Evolutionary conservation across 495 filamentous ascomycete species (phyloP).

Genomic region (Chaetomium tenue): DNA sequence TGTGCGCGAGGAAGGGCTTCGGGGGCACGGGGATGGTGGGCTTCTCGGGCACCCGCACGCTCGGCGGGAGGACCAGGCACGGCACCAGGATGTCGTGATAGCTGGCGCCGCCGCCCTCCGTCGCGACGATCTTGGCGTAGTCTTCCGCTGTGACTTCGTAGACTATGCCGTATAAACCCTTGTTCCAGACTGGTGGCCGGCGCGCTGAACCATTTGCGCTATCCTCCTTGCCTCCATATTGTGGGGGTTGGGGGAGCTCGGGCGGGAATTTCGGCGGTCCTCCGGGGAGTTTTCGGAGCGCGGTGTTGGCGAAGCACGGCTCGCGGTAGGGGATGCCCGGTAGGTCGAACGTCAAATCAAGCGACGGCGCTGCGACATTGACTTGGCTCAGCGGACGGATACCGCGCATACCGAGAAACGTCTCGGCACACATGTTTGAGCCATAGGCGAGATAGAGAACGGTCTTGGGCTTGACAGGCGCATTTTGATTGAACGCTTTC

Average conservation of each 20-base stretch:
- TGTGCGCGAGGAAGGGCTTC: constrained; percentile 47
- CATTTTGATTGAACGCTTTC: constrained; percentile 10
- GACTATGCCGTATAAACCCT: constrained; percentile 84
- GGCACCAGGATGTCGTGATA: constrained; percentile 82
- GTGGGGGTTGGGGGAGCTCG: constrained; percentile 25
- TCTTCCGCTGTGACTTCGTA: constrained; percentile 85
- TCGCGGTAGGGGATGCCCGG: constrained; percentile 83
- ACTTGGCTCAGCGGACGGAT: constrained; percentile 76
- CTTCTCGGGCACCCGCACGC: constrained; percentile 43
- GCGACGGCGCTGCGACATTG: constrained; percentile 74
- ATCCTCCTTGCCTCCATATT: constrained; percentile 6
- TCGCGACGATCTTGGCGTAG: constrained; percentile 82
- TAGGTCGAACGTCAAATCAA: constrained; percentile 79
- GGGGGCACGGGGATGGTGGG: constrained; percentile 41
- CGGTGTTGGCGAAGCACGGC: constrained; percentile 87
- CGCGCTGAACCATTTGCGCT: constrained; percentile 35
- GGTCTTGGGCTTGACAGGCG: constrained; percentile 40
- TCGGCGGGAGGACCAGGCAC: constrained; percentile 64
- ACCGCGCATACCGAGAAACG: constrained; percentile 70
- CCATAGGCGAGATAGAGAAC: constrained; percentile 94
- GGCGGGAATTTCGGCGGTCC: constrained; percentile 37
- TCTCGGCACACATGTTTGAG: constrained; percentile 76
- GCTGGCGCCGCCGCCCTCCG: constrained; percentile 78
- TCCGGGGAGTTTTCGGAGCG: constrained; percentile 50
- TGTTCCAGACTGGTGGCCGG: constrained; percentile 56